phyloP scores from a whole-genome alignment of 2,329 filamentous ascomycete species.

The Colletotrichum horii region DNA sequence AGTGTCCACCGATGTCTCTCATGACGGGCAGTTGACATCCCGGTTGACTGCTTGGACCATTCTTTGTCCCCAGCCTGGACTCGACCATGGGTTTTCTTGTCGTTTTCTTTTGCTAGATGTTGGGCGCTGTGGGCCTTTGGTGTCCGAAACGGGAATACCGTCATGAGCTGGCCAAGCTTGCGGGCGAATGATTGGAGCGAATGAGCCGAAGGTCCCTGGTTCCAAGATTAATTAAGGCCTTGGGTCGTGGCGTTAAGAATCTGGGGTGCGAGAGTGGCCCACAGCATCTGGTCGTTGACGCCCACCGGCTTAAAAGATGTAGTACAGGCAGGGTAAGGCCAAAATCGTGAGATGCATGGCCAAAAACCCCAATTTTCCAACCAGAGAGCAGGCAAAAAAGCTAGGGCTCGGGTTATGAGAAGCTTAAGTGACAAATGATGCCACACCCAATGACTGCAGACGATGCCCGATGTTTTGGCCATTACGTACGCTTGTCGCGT shows the following conservation, averaged over 20 bases:
- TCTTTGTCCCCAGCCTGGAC: background rate
- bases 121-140: background rate
- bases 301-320: background rate
- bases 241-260: conserved; percentile 15
- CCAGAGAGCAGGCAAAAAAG: background rate
- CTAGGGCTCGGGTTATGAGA: background rate
- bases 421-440: background rate
- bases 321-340: background rate
- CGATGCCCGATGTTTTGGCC: background rate
- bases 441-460: background rate
- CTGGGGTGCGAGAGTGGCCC: conserved; percentile 9
- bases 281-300: background rate
- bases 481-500: background rate
- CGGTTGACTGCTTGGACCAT: background rate
- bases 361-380: background rate
- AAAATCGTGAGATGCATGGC: background rate
- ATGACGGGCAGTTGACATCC: conserved; percentile 2
- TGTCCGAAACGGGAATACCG: background rate
- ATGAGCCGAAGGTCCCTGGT: background rate
- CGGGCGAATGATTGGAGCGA: conserved; percentile 3
- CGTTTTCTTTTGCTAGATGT: background rate
- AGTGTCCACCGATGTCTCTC: background rate
- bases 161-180: background rate
- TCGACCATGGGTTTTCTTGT: background rate
- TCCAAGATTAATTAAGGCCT: conserved; percentile 11